A percentile compares a stretch with the other conserved stretches of the same genome.
These are phyloP conservation scores for Botrytis aclada DNA, from an alignment of 2,329 filamentous ascomycete genomes.

Conservation along the genomic window DNA sequence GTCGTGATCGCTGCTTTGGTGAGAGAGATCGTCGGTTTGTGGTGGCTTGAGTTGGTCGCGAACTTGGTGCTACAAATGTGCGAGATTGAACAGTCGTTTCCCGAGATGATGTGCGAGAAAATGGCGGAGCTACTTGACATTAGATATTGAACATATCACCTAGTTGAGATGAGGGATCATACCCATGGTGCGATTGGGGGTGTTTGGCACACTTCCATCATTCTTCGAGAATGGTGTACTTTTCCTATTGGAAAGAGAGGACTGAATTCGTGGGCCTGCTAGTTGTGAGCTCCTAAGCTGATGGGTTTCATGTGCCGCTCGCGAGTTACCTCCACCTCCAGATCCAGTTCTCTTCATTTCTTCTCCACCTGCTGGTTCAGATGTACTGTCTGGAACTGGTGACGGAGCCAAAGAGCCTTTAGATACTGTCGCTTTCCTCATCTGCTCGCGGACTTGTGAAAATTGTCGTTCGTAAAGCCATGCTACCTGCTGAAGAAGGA, in stretches of 20 bases:
- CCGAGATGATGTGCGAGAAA: constrained; percentile 36
- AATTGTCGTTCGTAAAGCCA: constrained; percentile 91
- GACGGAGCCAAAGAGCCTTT: constrained; percentile 55
- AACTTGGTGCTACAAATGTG: constrained; percentile 30
- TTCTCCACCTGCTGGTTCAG: constrained; percentile 42
- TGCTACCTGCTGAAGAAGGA: constrained; percentile 88
- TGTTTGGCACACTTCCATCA: constrained; percentile 29
- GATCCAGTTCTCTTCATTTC: constrained; percentile 53
- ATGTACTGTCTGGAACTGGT: constrained; percentile 52
- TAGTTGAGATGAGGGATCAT: constrained; percentile 10
- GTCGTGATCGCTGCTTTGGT: constrained; percentile 28
- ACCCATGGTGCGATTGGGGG: constrained; percentile 29
- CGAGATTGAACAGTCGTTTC: constrained; percentile 35
- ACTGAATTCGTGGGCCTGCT: constrained; percentile 33
- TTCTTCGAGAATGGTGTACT: constrained; percentile 32
- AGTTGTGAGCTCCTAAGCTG: not conserved
- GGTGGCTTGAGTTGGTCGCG: constrained; percentile 31
- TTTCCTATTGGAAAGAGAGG: constrained; percentile 33
- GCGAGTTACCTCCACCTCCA: constrained; percentile 38
- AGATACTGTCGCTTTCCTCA: constrained; percentile 68
- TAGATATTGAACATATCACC: constrained; percentile 15
- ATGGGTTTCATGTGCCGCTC: constrained; percentile 22
- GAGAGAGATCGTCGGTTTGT: constrained; percentile 31
- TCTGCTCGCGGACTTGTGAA: constrained; percentile 84
- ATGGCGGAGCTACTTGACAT: constrained; percentile 32